phyloP scores from a whole-genome alignment of 192 early-diverging fungal species.

The Linnemannia hyalina region DNA sequence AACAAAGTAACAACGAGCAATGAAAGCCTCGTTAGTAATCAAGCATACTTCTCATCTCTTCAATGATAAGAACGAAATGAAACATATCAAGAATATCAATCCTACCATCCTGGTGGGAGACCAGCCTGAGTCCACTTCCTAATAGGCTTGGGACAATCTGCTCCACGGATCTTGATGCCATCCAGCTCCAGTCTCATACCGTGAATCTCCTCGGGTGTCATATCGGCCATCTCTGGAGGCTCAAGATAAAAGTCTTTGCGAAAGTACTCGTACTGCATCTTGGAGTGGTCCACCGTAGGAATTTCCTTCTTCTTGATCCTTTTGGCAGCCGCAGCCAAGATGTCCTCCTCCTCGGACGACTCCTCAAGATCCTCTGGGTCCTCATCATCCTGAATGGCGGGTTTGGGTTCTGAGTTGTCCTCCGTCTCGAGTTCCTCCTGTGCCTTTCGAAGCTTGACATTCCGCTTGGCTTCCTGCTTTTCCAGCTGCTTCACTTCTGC shows the following conservation, averaged over 20 bases:
- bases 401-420: constrained; percentile 16
- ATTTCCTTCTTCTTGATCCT: constrained; percentile 93
- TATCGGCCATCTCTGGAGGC: constrained; percentile 86
- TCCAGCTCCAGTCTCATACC: constrained; percentile 86
- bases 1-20: neutral
- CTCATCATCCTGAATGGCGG: constrained; percentile 49
- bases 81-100: neutral
- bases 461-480: constrained; percentile 66
- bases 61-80: neutral
- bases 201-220: constrained; percentile 90
- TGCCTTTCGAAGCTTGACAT: constrained; percentile 41
- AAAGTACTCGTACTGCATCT: constrained; percentile 89
- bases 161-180: constrained; percentile 92
- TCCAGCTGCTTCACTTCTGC: constrained; percentile 78
- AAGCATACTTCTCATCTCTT: neutral
- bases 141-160: constrained; percentile 93
- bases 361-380: constrained; percentile 65
- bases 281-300: constrained; percentile 86
- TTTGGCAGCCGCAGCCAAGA: constrained; percentile 85
- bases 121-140: constrained; percentile 97
- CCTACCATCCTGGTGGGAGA: constrained; percentile 80
- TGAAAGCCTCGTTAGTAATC: neutral
- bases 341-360: constrained; percentile 76
- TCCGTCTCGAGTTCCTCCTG: constrained; percentile 14
- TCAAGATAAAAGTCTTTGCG: constrained; percentile 96